These are phyloP conservation scores for Spathaspora arborariae DNA, from an alignment of 805 yeast species.

Conservation along the genomic window DNA sequence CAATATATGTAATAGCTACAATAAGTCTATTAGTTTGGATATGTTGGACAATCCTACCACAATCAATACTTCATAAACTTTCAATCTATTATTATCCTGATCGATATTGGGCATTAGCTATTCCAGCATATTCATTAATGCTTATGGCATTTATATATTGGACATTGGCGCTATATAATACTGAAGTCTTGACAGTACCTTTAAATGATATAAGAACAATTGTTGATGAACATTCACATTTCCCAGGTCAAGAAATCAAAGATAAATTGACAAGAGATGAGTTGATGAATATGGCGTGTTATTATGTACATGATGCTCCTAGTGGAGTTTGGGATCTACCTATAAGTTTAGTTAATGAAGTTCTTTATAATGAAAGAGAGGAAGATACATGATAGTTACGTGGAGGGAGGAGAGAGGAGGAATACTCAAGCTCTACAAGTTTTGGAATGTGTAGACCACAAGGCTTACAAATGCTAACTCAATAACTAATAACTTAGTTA, in stretches of 20 bases:
- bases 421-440: no score
- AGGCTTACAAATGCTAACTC: no score
- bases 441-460: no score
- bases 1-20: conserved; percentile 67
- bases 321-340: conserved; percentile 90
- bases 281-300: conserved; percentile 12
- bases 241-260: conserved; percentile 14
- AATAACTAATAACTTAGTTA: neutral
- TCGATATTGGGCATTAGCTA: conserved; percentile 84
- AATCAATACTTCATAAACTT: conserved; percentile 43
- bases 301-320: conserved; percentile 54
- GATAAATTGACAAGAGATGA: conserved; percentile 2
- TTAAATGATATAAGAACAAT: conserved; percentile 60
- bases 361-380: conserved; percentile 42
- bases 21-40: conserved; percentile 54
- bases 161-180: conserved; percentile 66
- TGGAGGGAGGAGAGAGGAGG: no score
- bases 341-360: conserved; percentile 60
- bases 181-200: conserved; percentile 65
- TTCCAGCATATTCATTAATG: conserved; percentile 70
- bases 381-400: conserved; percentile 5
- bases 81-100: conserved; percentile 78
- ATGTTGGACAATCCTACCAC: conserved; percentile 76
- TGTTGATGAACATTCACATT: conserved; percentile 59
- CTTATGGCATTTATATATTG: conserved; percentile 69